Percentiles rank a stretch among this genome's conserved stretches.
phyloP scores from a whole-genome alignment of 176 grass and related monocot genomes.

The Saccharum officinarum region DNA sequence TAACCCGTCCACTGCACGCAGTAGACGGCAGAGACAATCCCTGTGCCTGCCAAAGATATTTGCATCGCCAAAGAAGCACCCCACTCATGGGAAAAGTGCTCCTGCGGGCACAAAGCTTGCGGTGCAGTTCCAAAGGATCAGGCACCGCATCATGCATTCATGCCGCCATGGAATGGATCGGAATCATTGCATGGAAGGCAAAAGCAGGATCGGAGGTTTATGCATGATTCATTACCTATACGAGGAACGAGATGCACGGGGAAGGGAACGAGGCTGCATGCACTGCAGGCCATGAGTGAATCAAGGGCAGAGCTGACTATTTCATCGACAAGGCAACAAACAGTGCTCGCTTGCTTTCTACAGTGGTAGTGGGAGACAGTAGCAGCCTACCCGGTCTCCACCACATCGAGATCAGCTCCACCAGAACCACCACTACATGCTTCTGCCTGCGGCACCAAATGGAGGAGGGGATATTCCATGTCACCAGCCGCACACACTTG shows the following conservation, averaged over 20 bases:
- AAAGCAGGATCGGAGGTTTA: not conserved
- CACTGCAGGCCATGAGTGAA: too few relatives aligned
- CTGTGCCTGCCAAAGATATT: conserved; percentile 7
- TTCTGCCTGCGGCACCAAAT: conserved; percentile 11
- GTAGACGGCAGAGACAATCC: not conserved
- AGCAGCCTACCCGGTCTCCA: conserved; percentile 8
- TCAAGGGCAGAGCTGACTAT: conserved; percentile 27
- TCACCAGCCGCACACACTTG: conserved; percentile 18
- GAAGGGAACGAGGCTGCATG: too few relatives aligned
- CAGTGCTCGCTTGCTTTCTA: conserved; percentile 24
- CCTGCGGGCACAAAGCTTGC: not conserved
- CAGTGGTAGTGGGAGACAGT: conserved; percentile 42
- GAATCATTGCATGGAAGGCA: not conserved
- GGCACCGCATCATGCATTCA: conserved; percentile 35
- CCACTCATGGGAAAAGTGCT: not conserved
- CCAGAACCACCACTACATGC: conserved; percentile 17
- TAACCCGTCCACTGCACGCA: not conserved
- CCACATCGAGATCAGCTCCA: conserved; percentile 8
- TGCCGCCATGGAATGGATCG: conserved; percentile 12
- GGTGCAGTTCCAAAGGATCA: conserved; percentile 40
- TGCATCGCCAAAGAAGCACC: conserved; percentile 10
- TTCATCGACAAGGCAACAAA: not conserved
- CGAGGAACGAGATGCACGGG: conserved; percentile 3
- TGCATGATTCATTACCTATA: conserved; percentile 39
- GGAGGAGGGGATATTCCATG: conserved; percentile 51